phyloP scores from a whole-genome alignment of 176 grass and related monocot genomes.

The Phoenix dactylifera region DNA sequence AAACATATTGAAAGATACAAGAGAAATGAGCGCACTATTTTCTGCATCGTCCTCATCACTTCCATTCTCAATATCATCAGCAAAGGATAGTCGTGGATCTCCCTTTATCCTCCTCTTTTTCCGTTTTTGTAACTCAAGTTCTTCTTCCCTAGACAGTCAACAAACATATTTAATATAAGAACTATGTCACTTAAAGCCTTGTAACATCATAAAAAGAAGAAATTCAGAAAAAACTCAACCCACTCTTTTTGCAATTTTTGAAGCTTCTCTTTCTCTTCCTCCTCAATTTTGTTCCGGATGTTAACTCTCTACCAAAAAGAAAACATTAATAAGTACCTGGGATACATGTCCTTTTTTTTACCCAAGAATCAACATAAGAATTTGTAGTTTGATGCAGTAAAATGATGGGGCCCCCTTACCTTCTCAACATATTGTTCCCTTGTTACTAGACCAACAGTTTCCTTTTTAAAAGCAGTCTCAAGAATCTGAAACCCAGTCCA shows the following conservation, averaged over 20 bases:
- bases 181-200: too few species aligned
- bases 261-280: constrained; percentile 98
- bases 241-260: constrained; percentile 95
- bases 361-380: too few species aligned
- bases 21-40: constrained; percentile 37
- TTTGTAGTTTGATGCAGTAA: too few species aligned
- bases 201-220: neutral
- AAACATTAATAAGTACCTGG: neutral
- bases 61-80: constrained; percentile 69
- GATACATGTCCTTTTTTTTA: too few species aligned
- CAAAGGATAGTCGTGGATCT: constrained; percentile 81
- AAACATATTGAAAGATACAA: constrained; percentile 9
- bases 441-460: constrained; percentile 94
- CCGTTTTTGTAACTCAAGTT: constrained; percentile 84
- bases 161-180: neutral
- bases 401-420: constrained; percentile 27
- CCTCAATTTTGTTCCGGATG: constrained; percentile 85
- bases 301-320: constrained; percentile 62
- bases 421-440: constrained; percentile 99
- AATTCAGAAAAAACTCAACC: constrained; percentile 12
- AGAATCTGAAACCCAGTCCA: constrained; percentile 55
- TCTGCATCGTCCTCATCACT: constrained; percentile 86
- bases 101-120: constrained; percentile 88
- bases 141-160: constrained; percentile 64
- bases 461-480: constrained; percentile 98